A percentile compares a stretch with the other conserved stretches of the same genome.
These are phyloP conservation scores for Ustilago shanxiensis DNA, from an alignment of 1,284 basidiomycete species.

Conservation along the genomic window DNA sequence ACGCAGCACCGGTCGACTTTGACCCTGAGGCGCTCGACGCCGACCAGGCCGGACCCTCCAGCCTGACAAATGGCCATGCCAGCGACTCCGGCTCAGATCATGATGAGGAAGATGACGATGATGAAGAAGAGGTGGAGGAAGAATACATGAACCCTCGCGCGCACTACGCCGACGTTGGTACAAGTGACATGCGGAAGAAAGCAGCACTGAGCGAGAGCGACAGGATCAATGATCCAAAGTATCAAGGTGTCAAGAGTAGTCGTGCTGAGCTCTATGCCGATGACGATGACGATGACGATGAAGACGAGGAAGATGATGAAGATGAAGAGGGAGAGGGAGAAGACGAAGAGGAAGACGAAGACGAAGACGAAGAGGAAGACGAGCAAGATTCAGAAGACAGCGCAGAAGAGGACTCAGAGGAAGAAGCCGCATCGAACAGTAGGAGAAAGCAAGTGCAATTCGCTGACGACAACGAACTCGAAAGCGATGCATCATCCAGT, in stretches of 20 bases:
- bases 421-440: constrained; percentile 14
- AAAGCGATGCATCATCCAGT: not conserved
- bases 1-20: constrained; percentile 46
- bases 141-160: constrained; percentile 41
- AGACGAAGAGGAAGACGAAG: constrained; percentile 19
- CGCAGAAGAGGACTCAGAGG: constrained; percentile 13
- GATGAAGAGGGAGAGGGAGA: constrained; percentile 9
- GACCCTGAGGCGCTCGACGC: constrained; percentile 49
- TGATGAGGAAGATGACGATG: constrained; percentile 27
- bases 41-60: constrained; percentile 27
- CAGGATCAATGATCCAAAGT: constrained; percentile 38
- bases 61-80: constrained; percentile 10
- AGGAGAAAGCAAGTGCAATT: constrained; percentile 38
- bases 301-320: constrained; percentile 24
- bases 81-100: constrained; percentile 16
- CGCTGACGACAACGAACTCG: constrained; percentile 17
- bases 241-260: constrained; percentile 55
- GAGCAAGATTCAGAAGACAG: constrained; percentile 7
- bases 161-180: constrained; percentile 57
- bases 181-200: constrained; percentile 57
- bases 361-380: constrained; percentile 4
- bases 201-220: constrained; percentile 56
- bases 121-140: constrained; percentile 31
- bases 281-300: constrained; percentile 32
- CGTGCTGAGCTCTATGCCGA: constrained; percentile 56